phyloP scores from a whole-genome alignment of 352 stramenopile species.

The Phytophthora sansomeana region DNA sequence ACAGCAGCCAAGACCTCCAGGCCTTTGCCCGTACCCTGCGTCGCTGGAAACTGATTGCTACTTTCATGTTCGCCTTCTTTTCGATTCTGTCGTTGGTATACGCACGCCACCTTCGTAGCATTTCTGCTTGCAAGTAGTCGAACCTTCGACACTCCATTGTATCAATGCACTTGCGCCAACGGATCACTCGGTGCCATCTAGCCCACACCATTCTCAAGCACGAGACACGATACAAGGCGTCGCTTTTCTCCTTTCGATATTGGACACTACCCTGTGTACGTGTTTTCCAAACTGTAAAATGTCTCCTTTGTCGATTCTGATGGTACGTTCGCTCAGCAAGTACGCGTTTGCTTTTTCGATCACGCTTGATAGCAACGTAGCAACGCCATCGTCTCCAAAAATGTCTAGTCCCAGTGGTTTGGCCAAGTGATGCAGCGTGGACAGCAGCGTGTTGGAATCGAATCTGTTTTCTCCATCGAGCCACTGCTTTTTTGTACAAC shows the following conservation, averaged over 20 bases:
- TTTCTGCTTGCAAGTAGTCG: neutral
- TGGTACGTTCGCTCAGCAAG: slow-evolving; percentile 4
- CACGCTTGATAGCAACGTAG: slow-evolving; percentile 13
- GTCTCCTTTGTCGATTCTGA: slow-evolving; percentile 4
- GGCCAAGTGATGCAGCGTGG: slow-evolving; percentile 9
- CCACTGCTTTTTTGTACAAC: slow-evolving; percentile 18
- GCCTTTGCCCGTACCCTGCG: neutral
- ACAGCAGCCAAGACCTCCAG: slow-evolving; percentile 35
- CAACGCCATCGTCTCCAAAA: slow-evolving; percentile 17
- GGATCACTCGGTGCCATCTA: slow-evolving; percentile 26
- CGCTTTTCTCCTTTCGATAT: slow-evolving; percentile 21
- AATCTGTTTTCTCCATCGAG: slow-evolving; percentile 8
- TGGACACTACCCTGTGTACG: slow-evolving; percentile 12
- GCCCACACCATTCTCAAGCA: slow-evolving; percentile 32
- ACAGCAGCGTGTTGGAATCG: slow-evolving; percentile 17
- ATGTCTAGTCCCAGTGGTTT: slow-evolving; percentile 5
- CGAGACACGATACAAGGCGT: slow-evolving; percentile 24
- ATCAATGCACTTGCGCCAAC: slow-evolving; percentile 18
- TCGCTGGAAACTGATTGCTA: slow-evolving; percentile 12
- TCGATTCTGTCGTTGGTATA: slow-evolving; percentile 1
- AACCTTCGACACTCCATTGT: slow-evolving; percentile 14
- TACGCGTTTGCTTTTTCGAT: neutral
- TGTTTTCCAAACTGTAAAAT: slow-evolving; percentile 28
- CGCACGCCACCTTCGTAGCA: slow-evolving; percentile 24
- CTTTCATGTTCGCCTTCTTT: slow-evolving; percentile 4